Evolutionary conservation across 345 rosid genomes (phyloP).

Genomic region (Clausena lansium): DNA sequence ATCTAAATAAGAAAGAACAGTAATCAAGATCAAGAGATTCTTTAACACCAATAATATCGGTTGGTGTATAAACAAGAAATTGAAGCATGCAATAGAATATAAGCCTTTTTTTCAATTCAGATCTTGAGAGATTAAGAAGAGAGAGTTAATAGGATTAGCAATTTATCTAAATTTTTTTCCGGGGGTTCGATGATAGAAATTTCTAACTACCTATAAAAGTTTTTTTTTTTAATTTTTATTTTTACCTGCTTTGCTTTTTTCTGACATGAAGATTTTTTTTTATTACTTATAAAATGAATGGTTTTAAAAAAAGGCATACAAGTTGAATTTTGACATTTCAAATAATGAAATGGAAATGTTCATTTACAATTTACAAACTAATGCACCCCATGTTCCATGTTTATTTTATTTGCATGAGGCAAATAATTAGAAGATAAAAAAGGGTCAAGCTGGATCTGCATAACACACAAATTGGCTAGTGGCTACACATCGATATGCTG

Average conservation of each 20-base stretch:
- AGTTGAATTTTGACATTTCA: neutral
- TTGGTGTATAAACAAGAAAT: neutral
- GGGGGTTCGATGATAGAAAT: too few relatives aligned
- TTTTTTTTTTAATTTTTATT: neutral
- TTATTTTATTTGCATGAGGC: conserved; percentile 15
- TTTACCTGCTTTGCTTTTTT: too few relatives aligned
- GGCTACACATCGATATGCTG: neutral
- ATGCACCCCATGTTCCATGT: neutral
- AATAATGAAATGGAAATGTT: neutral
- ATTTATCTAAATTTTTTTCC: too few relatives aligned
- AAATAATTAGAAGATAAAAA: conserved; percentile 1
- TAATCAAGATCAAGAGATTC: neutral
- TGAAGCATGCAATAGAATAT: too few relatives aligned
- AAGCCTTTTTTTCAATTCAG: neutral
- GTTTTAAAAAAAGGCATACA: neutral
- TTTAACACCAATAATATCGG: neutral
- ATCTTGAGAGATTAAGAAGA: too few relatives aligned
- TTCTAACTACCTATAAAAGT: neutral
- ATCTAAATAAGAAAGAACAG: neutral
- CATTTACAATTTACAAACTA: neutral
- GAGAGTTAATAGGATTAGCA: too few relatives aligned
- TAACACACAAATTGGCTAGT: conserved; percentile 3
- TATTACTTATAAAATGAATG: too few relatives aligned
- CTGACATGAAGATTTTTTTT: too few relatives aligned
- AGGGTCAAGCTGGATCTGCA: neutral